These are phyloP conservation scores for Mucor velutinosus DNA, from an alignment of 371 early-diverging fungal species.

Conservation along the genomic window DNA sequence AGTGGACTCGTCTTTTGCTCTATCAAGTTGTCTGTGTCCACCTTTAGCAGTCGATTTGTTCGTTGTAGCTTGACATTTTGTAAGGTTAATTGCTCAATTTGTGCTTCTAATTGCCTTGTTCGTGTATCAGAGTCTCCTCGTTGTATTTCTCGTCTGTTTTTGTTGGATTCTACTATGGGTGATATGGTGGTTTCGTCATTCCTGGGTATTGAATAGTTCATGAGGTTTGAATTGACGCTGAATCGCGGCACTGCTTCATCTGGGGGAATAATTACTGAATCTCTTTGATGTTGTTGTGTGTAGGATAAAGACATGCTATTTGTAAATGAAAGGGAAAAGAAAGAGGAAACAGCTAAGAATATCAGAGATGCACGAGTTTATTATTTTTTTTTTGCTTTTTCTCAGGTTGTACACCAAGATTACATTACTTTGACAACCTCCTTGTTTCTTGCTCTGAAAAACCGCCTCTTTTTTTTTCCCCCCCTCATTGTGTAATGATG, in stretches of 20 bases:
- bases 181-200: constrained; percentile 4
- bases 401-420: constrained; percentile 13
- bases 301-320: not conserved
- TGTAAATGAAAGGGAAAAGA: constrained; percentile 1
- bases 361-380: constrained; percentile 21
- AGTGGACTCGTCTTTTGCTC: constrained; percentile 52
- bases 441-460: constrained; percentile 5
- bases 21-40: constrained; percentile 53
- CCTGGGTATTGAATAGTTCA: constrained; percentile 58
- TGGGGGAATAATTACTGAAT: constrained; percentile 10
- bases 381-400: too few species aligned
- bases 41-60: constrained; percentile 51
- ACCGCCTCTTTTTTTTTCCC: not conserved
- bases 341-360: constrained; percentile 6
- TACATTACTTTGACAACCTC: constrained; percentile 11
- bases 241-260: constrained; percentile 31
- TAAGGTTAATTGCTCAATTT: constrained; percentile 49
- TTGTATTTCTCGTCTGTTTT: constrained; percentile 37
- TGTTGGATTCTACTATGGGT: not conserved
- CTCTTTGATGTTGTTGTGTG: constrained; percentile 3
- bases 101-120: constrained; percentile 43
- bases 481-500: not conserved
- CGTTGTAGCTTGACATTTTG: constrained; percentile 53
- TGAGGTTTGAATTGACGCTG: constrained; percentile 52
- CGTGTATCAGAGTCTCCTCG: constrained; percentile 46